Evolutionary conservation across 768 basidiomycete species (phyloP).

Genomic region (Stropharia rugosoannulata): DNA sequence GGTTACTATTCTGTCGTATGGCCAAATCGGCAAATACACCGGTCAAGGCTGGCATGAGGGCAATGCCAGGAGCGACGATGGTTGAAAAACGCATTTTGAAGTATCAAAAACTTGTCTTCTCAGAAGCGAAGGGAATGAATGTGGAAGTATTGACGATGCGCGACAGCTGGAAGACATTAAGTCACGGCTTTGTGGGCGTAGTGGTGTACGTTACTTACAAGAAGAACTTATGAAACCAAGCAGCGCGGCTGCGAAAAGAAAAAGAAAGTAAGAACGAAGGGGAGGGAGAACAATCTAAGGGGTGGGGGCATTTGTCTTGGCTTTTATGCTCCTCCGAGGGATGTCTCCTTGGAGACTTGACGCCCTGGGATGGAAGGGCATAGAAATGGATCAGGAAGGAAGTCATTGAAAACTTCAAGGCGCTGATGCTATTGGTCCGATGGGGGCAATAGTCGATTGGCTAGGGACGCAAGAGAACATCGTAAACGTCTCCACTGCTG

Average conservation of each 20-base stretch:
- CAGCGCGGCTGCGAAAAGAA: constrained; percentile 57
- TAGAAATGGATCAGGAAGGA: background rate
- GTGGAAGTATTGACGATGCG: constrained; percentile 14
- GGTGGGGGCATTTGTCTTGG: constrained; percentile 10
- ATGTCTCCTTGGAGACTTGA: constrained; percentile 12
- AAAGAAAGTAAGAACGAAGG: constrained; percentile 25
- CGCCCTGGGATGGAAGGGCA: background rate
- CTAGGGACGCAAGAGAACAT: too few relatives aligned
- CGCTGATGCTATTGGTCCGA: too few relatives aligned
- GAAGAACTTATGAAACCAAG: constrained; percentile 12
- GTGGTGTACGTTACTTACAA: background rate
- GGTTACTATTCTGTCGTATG: constrained; percentile 19
- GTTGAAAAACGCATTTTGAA: constrained; percentile 51
- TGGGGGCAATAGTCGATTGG: too few relatives aligned
- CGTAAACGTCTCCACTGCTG: too few relatives aligned
- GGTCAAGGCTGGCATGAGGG: constrained; percentile 39
- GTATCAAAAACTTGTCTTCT: constrained; percentile 35
- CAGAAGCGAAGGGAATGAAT: constrained; percentile 46
- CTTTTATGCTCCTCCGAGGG: constrained; percentile 19
- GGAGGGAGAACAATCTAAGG: constrained; percentile 17
- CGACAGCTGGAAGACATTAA: background rate
- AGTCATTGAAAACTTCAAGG: background rate
- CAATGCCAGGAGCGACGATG: constrained; percentile 35
- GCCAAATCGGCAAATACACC: constrained; percentile 31
- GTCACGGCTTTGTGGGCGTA: background rate